These are phyloP conservation scores for Quercus phellos DNA, from an alignment of 331 rosid genomes.

Conservation along the genomic window DNA sequence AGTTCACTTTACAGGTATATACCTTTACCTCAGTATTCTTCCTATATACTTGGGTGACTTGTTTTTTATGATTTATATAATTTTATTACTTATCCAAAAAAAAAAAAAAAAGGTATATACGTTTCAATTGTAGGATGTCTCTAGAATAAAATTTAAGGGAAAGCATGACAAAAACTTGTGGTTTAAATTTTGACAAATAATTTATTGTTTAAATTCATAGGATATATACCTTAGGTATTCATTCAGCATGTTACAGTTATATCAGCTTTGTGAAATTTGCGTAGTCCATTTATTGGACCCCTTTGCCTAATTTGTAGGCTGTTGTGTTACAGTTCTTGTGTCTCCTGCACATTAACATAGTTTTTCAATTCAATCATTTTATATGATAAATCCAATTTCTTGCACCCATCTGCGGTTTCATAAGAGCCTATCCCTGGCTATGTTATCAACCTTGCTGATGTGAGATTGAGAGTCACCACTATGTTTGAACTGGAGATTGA, in stretches of 20 bases:
- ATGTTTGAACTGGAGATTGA: background rate
- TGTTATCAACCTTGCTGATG: background rate
- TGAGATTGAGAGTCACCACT: background rate
- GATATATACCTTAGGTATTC: background rate
- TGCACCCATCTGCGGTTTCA: too few species aligned
- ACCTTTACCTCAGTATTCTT: too few species aligned
- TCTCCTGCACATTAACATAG: too few species aligned
- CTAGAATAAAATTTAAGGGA: background rate
- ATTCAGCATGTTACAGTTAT: background rate
- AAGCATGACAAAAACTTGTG: background rate
- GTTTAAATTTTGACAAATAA: background rate
- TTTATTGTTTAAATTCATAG: background rate
- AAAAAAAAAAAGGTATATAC: background rate
- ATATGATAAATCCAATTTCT: too few species aligned
- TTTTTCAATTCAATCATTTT: too few species aligned
- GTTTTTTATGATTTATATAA: too few species aligned
- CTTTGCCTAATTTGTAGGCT: background rate
- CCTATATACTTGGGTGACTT: too few species aligned
- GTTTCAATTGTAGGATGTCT: background rate
- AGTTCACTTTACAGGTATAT: conserved; percentile 80
- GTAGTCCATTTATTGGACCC: background rate
- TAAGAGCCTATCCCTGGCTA: too few species aligned
- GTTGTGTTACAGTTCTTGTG: too few species aligned
- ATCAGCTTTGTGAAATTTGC: background rate
- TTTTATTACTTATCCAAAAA: too few species aligned